phyloP scores from a whole-genome alignment of 805 yeast species.

The Kurtzmaniella fragi region DNA sequence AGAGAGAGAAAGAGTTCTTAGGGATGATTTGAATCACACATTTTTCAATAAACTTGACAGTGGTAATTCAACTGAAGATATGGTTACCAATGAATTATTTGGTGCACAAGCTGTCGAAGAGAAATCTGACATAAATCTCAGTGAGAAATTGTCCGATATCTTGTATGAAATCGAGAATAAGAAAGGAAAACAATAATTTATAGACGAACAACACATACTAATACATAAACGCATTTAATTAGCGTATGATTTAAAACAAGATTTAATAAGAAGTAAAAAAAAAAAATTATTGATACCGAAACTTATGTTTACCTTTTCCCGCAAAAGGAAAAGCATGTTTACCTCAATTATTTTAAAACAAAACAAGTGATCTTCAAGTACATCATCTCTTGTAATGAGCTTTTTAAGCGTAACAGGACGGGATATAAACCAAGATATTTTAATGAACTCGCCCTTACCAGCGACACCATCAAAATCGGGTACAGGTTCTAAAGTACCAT shows the following conservation, averaged over 20 bases:
- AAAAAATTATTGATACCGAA: not conserved
- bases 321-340: not conserved
- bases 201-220: not conserved
- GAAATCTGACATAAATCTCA: conserved; percentile 11
- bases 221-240: not conserved
- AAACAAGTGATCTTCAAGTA: too few relatives aligned
- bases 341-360: conserved; percentile 1
- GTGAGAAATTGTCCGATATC: conserved; percentile 16
- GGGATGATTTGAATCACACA: conserved; percentile 18
- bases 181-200: not conserved
- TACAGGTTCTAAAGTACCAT: not conserved
- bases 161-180: conserved; percentile 7
- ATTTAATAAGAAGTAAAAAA: not conserved
- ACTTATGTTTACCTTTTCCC: conserved; percentile 5
- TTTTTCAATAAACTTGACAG: conserved; percentile 21
- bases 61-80: not conserved
- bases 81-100: conserved; percentile 18
- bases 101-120: conserved; percentile 4
- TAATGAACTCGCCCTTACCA: not conserved
- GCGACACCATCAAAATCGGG: conserved; percentile 5
- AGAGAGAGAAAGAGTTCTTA: conserved; percentile 12
- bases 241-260: not conserved
- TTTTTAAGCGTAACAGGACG: conserved; percentile 2
- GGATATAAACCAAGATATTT: conserved; percentile 3
- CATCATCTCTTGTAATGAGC: not conserved